A percentile compares a stretch with the other conserved stretches of the same genome.
phyloP scores from a whole-genome alignment of 768 basidiomycete genomes.

The Pleurotus salmoneostramineus region DNA sequence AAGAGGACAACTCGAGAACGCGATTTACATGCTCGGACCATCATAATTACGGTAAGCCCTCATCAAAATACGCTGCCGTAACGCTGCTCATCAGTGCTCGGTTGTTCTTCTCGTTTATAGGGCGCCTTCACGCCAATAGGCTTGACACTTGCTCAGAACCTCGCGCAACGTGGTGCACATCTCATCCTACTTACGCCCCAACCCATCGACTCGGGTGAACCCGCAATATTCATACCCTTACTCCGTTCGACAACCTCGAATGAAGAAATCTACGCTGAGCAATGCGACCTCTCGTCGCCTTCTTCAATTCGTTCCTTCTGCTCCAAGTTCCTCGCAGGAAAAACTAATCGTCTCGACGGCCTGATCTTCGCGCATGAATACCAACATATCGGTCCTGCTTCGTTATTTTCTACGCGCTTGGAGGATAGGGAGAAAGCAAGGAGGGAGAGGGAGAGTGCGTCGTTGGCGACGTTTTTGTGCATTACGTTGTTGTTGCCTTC shows the following conservation, averaged over 20 bases:
- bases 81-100: background rate
- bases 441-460: slow-evolving; percentile 38
- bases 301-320: slow-evolving; percentile 68
- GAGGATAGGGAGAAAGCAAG: slow-evolving; percentile 23
- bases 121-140: slow-evolving; percentile 76
- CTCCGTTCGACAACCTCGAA: slow-evolving; percentile 69
- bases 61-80: background rate
- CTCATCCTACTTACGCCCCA: slow-evolving; percentile 69
- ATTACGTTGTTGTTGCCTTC: slow-evolving; percentile 76
- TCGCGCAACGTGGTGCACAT: slow-evolving; percentile 76
- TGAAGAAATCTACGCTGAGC: slow-evolving; percentile 74
- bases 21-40: slow-evolving; percentile 66
- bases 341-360: slow-evolving; percentile 71
- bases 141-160: slow-evolving; percentile 55
- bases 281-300: slow-evolving; percentile 69
- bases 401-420: slow-evolving; percentile 19
- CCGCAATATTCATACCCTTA: slow-evolving; percentile 60
- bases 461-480: slow-evolving; percentile 74
- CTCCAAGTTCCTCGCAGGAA: slow-evolving; percentile 57
- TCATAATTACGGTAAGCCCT: slow-evolving; percentile 64
- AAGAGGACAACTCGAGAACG: slow-evolving; percentile 68
- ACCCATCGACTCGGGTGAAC: slow-evolving; percentile 48
- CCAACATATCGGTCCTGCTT: slow-evolving; percentile 49
- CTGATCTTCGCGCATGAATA: slow-evolving; percentile 80
- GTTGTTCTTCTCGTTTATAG: slow-evolving; percentile 27